Evolutionary conservation across 129 eudicot species (phyloP).

Genomic region (Escallonia rubra): DNA sequence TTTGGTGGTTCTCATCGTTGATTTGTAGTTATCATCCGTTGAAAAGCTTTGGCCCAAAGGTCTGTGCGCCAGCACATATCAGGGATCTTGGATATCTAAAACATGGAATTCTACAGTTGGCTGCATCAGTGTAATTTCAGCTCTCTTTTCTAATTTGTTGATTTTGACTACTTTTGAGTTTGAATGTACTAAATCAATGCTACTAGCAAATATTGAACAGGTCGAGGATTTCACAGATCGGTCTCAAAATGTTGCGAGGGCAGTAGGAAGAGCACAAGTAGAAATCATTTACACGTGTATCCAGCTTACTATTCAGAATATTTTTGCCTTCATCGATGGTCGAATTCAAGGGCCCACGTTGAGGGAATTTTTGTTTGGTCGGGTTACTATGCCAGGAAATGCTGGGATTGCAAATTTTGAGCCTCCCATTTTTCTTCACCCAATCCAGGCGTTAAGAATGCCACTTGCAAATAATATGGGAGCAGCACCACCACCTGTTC

Average conservation of each 20-base stretch:
- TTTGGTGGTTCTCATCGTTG: constrained; percentile 1
- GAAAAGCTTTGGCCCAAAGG: constrained; percentile 82
- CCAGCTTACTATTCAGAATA: constrained; percentile 25
- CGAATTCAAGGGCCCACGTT: constrained; percentile 34
- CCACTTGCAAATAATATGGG: too few relatives aligned
- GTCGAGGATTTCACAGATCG: constrained; percentile 92
- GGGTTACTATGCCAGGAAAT: not conserved
- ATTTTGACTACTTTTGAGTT: not conserved
- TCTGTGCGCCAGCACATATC: constrained; percentile 74
- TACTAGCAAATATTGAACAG: constrained; percentile 26
- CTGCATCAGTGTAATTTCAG: constrained; percentile 58
- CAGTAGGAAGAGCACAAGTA: constrained; percentile 49
- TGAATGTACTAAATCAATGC: not conserved
- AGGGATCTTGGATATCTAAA: constrained; percentile 77
- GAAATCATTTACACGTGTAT: constrained; percentile 48
- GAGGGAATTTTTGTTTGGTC: constrained; percentile 50
- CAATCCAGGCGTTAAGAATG: too few relatives aligned
- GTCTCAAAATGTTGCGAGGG: constrained; percentile 85
- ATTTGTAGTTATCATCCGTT: constrained; percentile 70
- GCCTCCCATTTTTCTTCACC: too few relatives aligned
- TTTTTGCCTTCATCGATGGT: constrained; percentile 46
- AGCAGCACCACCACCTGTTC: too few relatives aligned
- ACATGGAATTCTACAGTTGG: constrained; percentile 60
- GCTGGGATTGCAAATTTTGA: too few relatives aligned
- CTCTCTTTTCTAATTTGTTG: not conserved